Percentiles rank a stretch among this genome's conserved stretches.
These are phyloP conservation scores for Rhynchosporium graminicola DNA, from an alignment of 2,329 filamentous ascomycete genomes.

Conservation along the genomic window DNA sequence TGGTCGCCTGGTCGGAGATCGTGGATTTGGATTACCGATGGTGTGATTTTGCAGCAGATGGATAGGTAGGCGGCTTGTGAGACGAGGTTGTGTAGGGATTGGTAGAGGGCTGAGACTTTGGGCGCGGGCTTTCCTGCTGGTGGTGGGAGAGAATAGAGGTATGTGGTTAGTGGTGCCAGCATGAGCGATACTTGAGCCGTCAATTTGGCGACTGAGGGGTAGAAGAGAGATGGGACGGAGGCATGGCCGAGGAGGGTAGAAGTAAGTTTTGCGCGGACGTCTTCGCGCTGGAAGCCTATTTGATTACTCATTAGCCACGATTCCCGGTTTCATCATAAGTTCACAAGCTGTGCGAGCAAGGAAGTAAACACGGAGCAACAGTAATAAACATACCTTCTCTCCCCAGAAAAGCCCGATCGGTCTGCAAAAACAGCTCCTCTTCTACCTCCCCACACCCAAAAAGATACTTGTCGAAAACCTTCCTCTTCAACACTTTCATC, in stretches of 20 bases:
- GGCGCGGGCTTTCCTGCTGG: conserved; percentile 13
- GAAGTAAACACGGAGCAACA: background rate
- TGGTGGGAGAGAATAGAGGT: conserved; percentile 26
- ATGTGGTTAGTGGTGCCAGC: conserved; percentile 31
- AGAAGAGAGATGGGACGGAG: conserved; percentile 38
- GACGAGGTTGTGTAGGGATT: conserved; percentile 36
- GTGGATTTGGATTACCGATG: conserved; percentile 33
- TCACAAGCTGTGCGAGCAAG: background rate
- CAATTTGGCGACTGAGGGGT: conserved; percentile 50
- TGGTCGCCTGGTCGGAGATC: conserved; percentile 23
- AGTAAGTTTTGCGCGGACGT: conserved; percentile 27
- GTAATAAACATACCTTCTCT: conserved; percentile 29
- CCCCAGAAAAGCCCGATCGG: conserved; percentile 32
- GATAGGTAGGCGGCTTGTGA: conserved; percentile 34
- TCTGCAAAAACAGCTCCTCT: conserved; percentile 29
- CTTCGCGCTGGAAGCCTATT: conserved; percentile 32
- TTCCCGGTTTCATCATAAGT: too few relatives aligned
- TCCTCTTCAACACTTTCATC: conserved; percentile 28
- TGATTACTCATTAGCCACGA: background rate
- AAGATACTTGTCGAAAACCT: conserved; percentile 34
- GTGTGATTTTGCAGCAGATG: conserved; percentile 30
- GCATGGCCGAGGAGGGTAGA: conserved; percentile 27
- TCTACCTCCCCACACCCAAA: conserved; percentile 31
- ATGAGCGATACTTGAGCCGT: conserved; percentile 51
- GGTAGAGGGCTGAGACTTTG: conserved; percentile 24